Percentiles rank a stretch among this genome's conserved stretches.
Conservation (phyloP, 169 alveolate species). For the Cryptosporidium sp. region DNA sequence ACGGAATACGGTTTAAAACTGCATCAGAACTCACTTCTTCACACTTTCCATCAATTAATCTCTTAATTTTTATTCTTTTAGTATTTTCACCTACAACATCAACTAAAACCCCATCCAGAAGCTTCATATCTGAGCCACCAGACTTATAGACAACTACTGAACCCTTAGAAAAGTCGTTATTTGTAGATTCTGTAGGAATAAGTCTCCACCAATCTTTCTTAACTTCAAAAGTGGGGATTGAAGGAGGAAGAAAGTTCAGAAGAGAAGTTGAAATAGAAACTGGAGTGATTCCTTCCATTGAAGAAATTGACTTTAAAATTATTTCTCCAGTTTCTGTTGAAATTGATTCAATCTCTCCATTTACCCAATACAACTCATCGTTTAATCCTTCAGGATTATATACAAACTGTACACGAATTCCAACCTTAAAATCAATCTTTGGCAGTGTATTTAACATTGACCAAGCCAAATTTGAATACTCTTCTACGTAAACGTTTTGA, state of each 20-base stretch:
- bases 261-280: conserved; percentile 17
- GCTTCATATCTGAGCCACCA: not conserved
- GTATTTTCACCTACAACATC: not conserved
- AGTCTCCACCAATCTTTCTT: conserved; percentile 64
- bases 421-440: conserved; percentile 53
- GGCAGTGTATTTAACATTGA: conserved; percentile 31
- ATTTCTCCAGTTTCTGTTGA: conserved; percentile 58
- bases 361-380: conserved; percentile 23
- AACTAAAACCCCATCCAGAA: conserved; percentile 46
- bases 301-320: conserved; percentile 7
- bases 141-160: conserved; percentile 30
- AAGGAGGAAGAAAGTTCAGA: conserved; percentile 54
- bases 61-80: not conserved
- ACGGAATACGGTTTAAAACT: conserved; percentile 11
- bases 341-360: conserved; percentile 28
- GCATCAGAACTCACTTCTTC: not conserved
- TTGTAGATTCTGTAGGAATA: conserved; percentile 8
- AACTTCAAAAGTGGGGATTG: conserved; percentile 47
- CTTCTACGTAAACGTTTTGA: conserved; percentile 60
- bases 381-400: not conserved
- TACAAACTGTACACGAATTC: conserved; percentile 41
- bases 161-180: conserved; percentile 32
- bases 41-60: conserved; percentile 7
- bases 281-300: not conserved
- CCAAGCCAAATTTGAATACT: conserved; percentile 39